Base-by-base conservation (phyloP, 2,329 filamentous ascomycete genomes). In the Calonectria pseudoreteaudii region DNA sequence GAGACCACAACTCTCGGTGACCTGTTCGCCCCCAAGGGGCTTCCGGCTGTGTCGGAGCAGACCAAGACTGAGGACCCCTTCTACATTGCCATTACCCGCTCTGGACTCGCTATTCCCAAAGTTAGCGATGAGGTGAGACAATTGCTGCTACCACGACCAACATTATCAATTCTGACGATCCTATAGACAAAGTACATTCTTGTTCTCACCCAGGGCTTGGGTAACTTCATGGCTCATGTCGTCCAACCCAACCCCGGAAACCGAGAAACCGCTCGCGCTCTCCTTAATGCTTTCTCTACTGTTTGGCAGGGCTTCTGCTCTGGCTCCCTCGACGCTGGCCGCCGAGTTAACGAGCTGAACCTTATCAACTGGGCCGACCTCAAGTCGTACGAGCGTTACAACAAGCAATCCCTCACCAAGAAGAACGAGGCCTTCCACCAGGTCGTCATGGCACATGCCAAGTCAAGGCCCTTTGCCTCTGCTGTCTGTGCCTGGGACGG, bases 401-500 rank as follows among this genome's bases (percentile, higher is more conserved):
- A 71, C 50, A 66, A 34, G 18, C 60, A 53, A 6, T 36, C 60
- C 2, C 68, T 71, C 44, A 64, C 41, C 14, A n/a, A 58, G 20
- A 38, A 66, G n/a, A 71, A 66, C 3, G 34, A 71, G 30, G 64
- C 49, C 36, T 23, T 71, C 23, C 68, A 66, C 16, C 60, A 71
- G n/a, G 50, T 71, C 8, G 38, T 71, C 34, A 31, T 47, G 30
- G 60, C 64, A 7, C 68, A 71, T 50, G 36, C 60, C 16, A 52
- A 52, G 36, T 64, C 30, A 36, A 66, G 26, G 4, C 68, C 68
- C 11, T 38, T 64, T 41, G 68, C 38, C 18, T 66, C 38, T 50
- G 68, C 68, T 23, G 62, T 71, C 30, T 64, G 69, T 14, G 69
- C 69, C 28, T 71, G 69, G 69, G 69, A 71, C 44, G 69, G 69